These are phyloP conservation scores for Blastocystis sp. DNA, from an alignment of 352 stramenopile genomes.

Conservation along the genomic window DNA sequence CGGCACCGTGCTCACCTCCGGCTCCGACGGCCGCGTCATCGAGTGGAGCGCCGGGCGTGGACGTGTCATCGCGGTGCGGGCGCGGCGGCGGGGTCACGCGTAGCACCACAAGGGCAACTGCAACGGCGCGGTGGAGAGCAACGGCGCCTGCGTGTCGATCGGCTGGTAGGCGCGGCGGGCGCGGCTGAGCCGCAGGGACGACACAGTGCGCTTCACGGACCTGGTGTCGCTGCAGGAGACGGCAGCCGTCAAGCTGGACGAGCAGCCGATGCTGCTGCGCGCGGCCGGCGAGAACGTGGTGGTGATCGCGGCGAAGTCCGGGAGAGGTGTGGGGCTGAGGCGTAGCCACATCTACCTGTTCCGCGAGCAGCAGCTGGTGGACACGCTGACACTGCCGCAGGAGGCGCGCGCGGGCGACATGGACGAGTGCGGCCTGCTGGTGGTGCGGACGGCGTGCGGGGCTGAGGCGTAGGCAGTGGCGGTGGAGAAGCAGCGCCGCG, in stretches of 20 bases:
- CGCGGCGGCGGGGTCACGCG: slow-evolving; percentile 74
- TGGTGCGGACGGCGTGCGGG: not conserved
- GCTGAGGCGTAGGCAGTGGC: slow-evolving; percentile 23
- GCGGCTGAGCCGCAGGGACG: slow-evolving; percentile 72
- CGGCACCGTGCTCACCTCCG: slow-evolving; percentile 78
- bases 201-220: slow-evolving; percentile 76
- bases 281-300: slow-evolving; percentile 81
- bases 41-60: slow-evolving; percentile 76
- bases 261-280: slow-evolving; percentile 74
- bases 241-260: slow-evolving; percentile 74
- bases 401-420: slow-evolving; percentile 36
- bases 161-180: slow-evolving; percentile 78
- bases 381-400: slow-evolving; percentile 76
- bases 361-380: slow-evolving; percentile 78
- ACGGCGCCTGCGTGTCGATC: slow-evolving; percentile 79
- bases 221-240: slow-evolving; percentile 78
- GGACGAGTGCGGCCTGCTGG: slow-evolving; percentile 30
- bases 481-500: slow-evolving; percentile 43
- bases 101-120: slow-evolving; percentile 78
- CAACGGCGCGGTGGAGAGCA: slow-evolving; percentile 76
- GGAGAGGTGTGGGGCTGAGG: not conserved
- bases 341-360: slow-evolving; percentile 76
- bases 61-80: slow-evolving; percentile 74
- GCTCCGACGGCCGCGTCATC: slow-evolving; percentile 80
- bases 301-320: slow-evolving; percentile 70